Evolutionary conservation across 352 stramenopile genomes (phyloP).

Genomic region (Pythium monospermum): DNA sequence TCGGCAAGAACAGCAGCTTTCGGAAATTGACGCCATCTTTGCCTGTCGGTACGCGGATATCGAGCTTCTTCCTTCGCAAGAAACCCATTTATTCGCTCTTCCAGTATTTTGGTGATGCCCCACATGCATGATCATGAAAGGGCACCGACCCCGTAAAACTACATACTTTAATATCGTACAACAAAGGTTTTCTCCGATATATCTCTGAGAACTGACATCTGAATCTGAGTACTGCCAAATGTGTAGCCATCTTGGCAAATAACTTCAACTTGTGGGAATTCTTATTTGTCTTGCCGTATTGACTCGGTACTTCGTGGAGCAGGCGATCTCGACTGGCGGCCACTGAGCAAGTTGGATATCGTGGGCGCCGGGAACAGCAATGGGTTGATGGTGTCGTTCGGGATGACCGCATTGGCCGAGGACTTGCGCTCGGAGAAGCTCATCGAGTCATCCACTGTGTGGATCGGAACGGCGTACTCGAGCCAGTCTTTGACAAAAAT

Average conservation of each 20-base stretch:
- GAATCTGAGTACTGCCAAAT: not conserved
- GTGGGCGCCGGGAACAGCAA: not conserved
- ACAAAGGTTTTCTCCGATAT: not conserved
- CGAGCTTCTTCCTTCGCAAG: constrained; percentile 52
- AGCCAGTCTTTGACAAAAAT: constrained; percentile 24
- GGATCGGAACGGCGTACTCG: constrained; percentile 18
- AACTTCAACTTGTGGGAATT: no score
- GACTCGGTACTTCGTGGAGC: no score
- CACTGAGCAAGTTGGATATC: no score
- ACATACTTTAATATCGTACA: not conserved
- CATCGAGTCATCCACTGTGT: not conserved
- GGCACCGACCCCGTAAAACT: not conserved
- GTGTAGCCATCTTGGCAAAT: constrained; percentile 1
- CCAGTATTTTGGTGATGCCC: no score
- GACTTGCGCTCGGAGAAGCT: not conserved
- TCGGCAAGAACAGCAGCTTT: constrained; percentile 69
- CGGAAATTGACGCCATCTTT: constrained; percentile 73
- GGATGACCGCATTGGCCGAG: not conserved
- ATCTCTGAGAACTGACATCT: constrained; percentile 3
- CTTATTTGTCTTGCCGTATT: no score
- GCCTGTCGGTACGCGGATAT: constrained; percentile 65
- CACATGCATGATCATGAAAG: constrained; percentile 14
- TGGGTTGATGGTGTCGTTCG: not conserved
- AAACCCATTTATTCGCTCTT: constrained; percentile 45
- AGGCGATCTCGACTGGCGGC: no score